Base-by-base conservation (phyloP, 768 basidiomycete species). In the Neoboletus magnificus region DNA sequence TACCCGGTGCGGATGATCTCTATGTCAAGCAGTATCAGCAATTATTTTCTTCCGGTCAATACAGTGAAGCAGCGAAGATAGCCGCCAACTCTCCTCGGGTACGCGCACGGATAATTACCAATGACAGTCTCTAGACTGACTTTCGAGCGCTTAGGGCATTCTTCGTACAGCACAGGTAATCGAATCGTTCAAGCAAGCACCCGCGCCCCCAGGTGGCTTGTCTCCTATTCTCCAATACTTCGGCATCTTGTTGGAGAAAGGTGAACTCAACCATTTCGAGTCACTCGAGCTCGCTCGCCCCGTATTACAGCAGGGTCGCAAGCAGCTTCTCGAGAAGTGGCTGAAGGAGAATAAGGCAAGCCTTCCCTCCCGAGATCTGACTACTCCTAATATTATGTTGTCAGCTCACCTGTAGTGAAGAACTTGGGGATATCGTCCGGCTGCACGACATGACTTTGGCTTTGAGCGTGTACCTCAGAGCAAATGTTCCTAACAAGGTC, bases 151-250 rank as follows among this genome's bases (percentile, higher is more conserved):
- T 23, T 12, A 93, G 89, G 95, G 97, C 8, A 95, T 99, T 63
- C 79, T 99, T 27, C 90, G 97, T 53, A 99, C 97, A 8, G 85
- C 86, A 9, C 88, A 91, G 67, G 91, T 98, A 52, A 98, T 99
- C 58, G 97, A 99, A 63, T 88, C 92, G 5, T 99, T 99, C 85
- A 99, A 99, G 78, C 79, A 84, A 59, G 92, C 95, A 1, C 95
- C 95, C n/a, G 82, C 89, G 2, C 86, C 89, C 40, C 83, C 92
- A 22, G 94, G 96, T 33, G 88, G 90, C 32, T 79, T 98, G 43
- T 94, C 92, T 1, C 97, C 97, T 4, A 98, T 99, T 63, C 79
- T 99, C 22, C 96, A 98, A 65, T 98, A 99, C 77, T 98, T 99
- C 60, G 97, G 97, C 55, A 96, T 98, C 58, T 76, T 99, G n/a